Percentiles rank a stretch among this genome's conserved stretches.
These are phyloP conservation scores for Aquilaria agallochum DNA, from an alignment of 441 rosid genomes.

Conservation along the genomic window DNA sequence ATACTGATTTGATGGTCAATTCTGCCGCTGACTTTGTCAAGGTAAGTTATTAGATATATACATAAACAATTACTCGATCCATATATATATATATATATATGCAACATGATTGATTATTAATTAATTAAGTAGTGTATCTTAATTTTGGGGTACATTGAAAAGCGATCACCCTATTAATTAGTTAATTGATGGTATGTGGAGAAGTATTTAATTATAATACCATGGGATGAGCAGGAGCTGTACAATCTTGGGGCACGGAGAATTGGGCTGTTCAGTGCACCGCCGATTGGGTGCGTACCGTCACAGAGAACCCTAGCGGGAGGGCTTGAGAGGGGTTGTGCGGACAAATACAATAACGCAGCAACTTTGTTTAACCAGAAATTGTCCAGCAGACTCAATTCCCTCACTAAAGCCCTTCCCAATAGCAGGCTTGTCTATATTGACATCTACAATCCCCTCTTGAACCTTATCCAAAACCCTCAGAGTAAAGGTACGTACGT, in stretches of 20 bases:
- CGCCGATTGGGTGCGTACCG: conserved; percentile 70
- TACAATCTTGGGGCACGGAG: conserved; percentile 54
- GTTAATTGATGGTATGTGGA: conserved; percentile 5
- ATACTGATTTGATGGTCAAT: conserved; percentile 36
- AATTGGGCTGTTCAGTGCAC: conserved; percentile 43
- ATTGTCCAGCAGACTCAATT: conserved; percentile 25
- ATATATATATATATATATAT: not conserved
- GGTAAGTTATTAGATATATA: conserved; percentile 20
- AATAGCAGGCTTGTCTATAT: conserved; percentile 36
- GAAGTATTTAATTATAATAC: conserved; percentile 16
- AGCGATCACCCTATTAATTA: conserved; percentile 9
- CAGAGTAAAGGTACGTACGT: conserved; percentile 25
- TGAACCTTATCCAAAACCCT: conserved; percentile 37
- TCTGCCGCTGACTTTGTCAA: conserved; percentile 37
- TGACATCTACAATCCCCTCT: conserved; percentile 39
- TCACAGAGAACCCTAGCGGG: conserved; percentile 53
- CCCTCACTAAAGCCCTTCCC: conserved; percentile 23
- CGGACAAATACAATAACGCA: conserved; percentile 30
- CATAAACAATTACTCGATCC: not conserved
- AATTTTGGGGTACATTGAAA: not conserved
- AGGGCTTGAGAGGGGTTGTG: conserved; percentile 35
- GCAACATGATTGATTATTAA: not conserved
- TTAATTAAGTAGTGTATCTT: too few species aligned
- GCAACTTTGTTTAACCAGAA: conserved; percentile 47
- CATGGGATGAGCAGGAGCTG: conserved; percentile 25